Base-by-base conservation (phyloP, 2,329 filamentous ascomycete species). In the Paracamarosporium sp. region DNA sequence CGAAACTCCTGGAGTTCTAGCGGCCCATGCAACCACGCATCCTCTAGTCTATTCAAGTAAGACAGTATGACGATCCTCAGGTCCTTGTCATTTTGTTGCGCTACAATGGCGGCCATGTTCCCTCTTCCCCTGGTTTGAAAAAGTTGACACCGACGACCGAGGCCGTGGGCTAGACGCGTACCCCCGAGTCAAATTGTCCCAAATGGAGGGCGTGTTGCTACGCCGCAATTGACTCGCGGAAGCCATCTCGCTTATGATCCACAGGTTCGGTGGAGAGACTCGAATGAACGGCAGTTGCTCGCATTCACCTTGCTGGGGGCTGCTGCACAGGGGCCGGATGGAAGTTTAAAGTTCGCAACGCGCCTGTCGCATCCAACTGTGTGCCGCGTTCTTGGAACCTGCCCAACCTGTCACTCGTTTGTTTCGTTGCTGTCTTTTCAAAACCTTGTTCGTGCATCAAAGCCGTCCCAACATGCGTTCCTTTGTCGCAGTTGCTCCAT, bases 391-490 rank as follows among this genome's bases (percentile, higher is more conserved):
- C 55, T 27, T 38, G 48, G 55, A 36, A 25, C 43, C 43, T 53
- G 33, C 47, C 47, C 33, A 38, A 25, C 22, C 53, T 55, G 30
- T 51, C 57, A 43, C 38, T 48, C 24, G 31, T 28, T 13, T 46
- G 38, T 56, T 38, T 5, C 28, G 41, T 15, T 24, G 44, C 50
- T 43, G 50, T 25, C 13, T 24, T 31, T 22, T 15, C 13, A 13
- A 11, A 12, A 35, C 44, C 52, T 28, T 40, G 35, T 24, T 46
- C 60, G 31, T 33, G n/a, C 15, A 28, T 33, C 33, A 15, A 40
- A 31, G 40, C 22, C 7, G 43, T 54, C 28, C 55, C n/a, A 67
- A 36, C n/a, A 70, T 70, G 68, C 57, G 57, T 54, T 61, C 62
- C 40, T 61, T 52, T 38, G 58, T 62, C 35, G 62, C 57, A 45